Percentiles rank a stretch among this genome's conserved stretches.
These are phyloP conservation scores for Rhizopus sp. DNA, from an alignment of 371 early-diverging fungal species.

Conservation along the genomic window DNA sequence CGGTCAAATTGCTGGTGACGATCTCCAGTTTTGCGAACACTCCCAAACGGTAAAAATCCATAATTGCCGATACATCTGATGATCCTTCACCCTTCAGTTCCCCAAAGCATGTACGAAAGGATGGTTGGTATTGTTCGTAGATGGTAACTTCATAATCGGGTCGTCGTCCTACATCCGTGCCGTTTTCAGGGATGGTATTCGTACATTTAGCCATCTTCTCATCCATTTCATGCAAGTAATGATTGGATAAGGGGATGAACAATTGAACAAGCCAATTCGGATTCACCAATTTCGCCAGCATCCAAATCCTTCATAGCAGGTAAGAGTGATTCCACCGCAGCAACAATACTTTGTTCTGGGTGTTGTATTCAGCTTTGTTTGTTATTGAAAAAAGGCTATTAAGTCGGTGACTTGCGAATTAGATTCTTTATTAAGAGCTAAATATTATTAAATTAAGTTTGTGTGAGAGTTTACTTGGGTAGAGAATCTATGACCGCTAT, in stretches of 20 bases:
- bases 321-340: not conserved
- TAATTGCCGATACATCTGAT: not conserved
- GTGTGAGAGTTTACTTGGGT: no score
- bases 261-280: constrained; percentile 9
- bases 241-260: constrained; percentile 3
- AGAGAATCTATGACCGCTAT: no score
- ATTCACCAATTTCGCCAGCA: constrained; percentile 5
- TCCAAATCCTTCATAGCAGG: constrained; percentile 7
- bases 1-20: constrained; percentile 9
- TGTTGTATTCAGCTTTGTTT: no score
- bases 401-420: no score
- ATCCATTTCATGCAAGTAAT: constrained; percentile 8
- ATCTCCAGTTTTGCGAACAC: constrained; percentile 12
- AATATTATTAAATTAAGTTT: no score
- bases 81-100: constrained; percentile 2
- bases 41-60: constrained; percentile 7
- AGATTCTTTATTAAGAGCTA: no score
- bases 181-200: constrained; percentile 1
- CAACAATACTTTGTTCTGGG: constrained; percentile 11
- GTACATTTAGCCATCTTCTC: constrained; percentile 3
- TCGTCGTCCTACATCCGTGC: constrained; percentile 2
- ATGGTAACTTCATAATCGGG: not conserved
- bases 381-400: no score
- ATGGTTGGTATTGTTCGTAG: constrained; percentile 3
- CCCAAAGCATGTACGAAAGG: not conserved